Evolutionary conservation across 306 rosid genomes (phyloP).

Genomic region (Gastrolobium bilobum): DNA sequence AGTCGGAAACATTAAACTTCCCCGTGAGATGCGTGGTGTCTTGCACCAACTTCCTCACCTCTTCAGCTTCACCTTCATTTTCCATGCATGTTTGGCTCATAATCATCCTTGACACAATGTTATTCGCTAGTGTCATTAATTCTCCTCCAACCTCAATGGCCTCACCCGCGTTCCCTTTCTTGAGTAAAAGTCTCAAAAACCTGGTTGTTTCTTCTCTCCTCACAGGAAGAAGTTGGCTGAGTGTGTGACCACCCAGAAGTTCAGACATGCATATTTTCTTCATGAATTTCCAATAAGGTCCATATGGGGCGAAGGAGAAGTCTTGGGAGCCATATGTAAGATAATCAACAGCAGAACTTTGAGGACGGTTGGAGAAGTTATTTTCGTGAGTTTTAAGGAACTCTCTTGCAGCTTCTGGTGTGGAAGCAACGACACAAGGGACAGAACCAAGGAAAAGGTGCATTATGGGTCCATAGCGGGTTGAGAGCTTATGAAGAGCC

Average conservation of each 20-base stretch:
- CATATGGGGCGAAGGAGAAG: conserved; percentile 69
- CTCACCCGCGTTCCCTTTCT: conserved; percentile 45
- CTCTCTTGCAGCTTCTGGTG: conserved; percentile 65
- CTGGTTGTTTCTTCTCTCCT: conserved; percentile 60
- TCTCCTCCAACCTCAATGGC: conserved; percentile 58
- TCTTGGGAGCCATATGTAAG: conserved; percentile 68
- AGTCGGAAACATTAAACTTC: conserved; percentile 60
- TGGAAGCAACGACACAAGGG: conserved; percentile 68
- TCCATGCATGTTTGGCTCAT: conserved; percentile 56
- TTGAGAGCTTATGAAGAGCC: conserved; percentile 64
- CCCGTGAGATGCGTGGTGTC: conserved; percentile 56
- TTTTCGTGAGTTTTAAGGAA: conserved; percentile 72
- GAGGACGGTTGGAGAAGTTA: conserved; percentile 63
- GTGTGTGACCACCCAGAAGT: conserved; percentile 68
- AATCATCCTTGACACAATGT: conserved; percentile 60
- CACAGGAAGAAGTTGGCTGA: conserved; percentile 57
- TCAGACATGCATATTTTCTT: conserved; percentile 73
- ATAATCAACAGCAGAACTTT: conserved; percentile 56
- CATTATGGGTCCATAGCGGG: conserved; percentile 66
- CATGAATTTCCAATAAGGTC: conserved; percentile 82
- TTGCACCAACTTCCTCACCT: conserved; percentile 57
- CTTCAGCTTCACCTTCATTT: conserved; percentile 58
- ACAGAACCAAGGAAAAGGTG: conserved; percentile 68
- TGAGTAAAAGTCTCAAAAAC: conserved; percentile 42
- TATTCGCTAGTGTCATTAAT: conserved; percentile 57